Evolutionary conservation across 805 yeast genomes (phyloP), one percentile per base, ranked within the genome.

Genomic region (Starmerella tilneyi): DNA sequence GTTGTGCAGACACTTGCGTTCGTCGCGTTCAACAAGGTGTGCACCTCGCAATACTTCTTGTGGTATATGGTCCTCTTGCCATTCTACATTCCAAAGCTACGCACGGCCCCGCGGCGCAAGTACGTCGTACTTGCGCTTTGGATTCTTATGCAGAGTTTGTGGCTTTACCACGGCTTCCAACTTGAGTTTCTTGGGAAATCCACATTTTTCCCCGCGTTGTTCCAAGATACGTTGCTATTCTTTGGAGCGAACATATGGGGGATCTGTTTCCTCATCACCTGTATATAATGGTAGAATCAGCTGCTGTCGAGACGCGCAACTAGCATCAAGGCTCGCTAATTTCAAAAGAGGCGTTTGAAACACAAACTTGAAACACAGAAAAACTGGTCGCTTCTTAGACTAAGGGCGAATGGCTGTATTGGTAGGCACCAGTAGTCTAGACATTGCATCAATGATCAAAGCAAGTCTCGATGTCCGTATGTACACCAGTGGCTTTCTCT

Each of bases 1-100:
- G 88, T 89, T 50, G 66, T 86, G 11, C 92, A 83, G 60, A 82
- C 94, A 0, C 73, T 81, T 56, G 69, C 78, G n/a, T 83, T 82
- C 63, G 86, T 82, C 15, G 68, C 84, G 1, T 81, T 74, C 63
- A 82, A 82, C 64, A 82, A 82, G 63, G 92, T 82, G 19, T 79
- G 85, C 57, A 92, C 98, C 0, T 84, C 96, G 1, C 98, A 92
- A 65, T 92, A 92, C 63, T 92, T 92, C 63, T 76, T 89, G 50
- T 92, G 98, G 98, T 92, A 81, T 58, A 65, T 92, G 55, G 82
- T 86, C 12, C 76, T 88, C 52, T 62, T 89, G 34, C 97, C 98
- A 2, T 75, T 83, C 44, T 79, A 68, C 56, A 59, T 85, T 7
- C 67, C 79, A 2, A 59, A 64, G 8, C 68, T 84, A 0, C 60